phyloP scores from a whole-genome alignment of 2,329 filamentous ascomycete genomes.

The Cadophora luteo-olivacea region DNA sequence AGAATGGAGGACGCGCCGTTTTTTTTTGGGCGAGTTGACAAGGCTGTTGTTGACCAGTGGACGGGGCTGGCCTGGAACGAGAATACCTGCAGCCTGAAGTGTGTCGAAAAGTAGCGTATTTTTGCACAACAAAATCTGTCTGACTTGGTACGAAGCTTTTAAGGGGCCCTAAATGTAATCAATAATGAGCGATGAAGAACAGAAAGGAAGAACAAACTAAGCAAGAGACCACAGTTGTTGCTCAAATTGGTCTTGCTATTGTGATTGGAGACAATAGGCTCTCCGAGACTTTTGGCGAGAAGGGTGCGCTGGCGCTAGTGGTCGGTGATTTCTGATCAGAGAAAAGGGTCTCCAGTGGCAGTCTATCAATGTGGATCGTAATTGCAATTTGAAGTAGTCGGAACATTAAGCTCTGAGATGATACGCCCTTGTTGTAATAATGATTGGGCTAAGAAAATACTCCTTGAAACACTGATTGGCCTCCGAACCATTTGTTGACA shows the following conservation, averaged over 20 bases:
- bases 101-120: background rate
- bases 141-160: background rate
- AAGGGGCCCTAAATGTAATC: background rate
- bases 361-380: too few relatives aligned
- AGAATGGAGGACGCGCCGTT: background rate
- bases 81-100: background rate
- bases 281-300: background rate
- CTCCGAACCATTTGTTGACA: background rate
- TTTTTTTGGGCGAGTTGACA: constrained; percentile 1
- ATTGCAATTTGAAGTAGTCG: background rate
- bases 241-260: background rate
- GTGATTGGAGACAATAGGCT: background rate
- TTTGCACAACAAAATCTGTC: background rate
- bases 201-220: background rate
- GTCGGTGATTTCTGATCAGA: background rate
- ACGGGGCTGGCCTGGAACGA: background rate
- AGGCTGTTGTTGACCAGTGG: constrained; percentile 12
- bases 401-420: too few relatives aligned
- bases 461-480: too few relatives aligned
- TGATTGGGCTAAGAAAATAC: too few relatives aligned
- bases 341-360: background rate
- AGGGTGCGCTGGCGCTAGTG: background rate
- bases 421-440: too few relatives aligned
- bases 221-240: background rate
- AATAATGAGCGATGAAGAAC: background rate